phyloP scores from a whole-genome alignment of 305 asterid genomes.

The Solanum chacoense region DNA sequence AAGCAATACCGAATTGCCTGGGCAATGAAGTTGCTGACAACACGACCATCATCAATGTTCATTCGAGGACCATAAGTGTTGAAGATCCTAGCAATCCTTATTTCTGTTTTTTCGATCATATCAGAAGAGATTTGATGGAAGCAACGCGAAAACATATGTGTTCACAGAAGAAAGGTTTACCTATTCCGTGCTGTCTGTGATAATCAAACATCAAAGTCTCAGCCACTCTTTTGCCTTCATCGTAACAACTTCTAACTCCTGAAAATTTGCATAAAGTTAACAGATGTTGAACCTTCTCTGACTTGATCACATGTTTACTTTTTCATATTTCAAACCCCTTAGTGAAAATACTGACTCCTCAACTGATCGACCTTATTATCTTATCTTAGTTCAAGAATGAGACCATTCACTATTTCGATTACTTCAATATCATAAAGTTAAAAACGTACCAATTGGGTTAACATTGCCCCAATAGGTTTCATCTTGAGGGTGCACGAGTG shows the following conservation, averaged over 20 bases:
- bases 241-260: constrained; percentile 99
- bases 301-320: not conserved
- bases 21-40: constrained; percentile 97
- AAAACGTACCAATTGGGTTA: constrained; percentile 72
- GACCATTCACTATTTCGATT: not conserved
- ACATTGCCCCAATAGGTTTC: constrained; percentile 99
- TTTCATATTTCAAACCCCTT: not conserved
- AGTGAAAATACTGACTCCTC: not conserved
- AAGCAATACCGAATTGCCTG: constrained; percentile 87
- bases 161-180: constrained; percentile 17
- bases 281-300: not conserved
- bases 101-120: constrained; percentile 31
- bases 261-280: constrained; percentile 11
- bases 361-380: not conserved
- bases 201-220: constrained; percentile 99
- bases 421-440: not conserved
- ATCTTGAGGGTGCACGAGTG: constrained; percentile 90
- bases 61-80: constrained; percentile 99
- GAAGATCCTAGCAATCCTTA: constrained; percentile 93
- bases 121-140: not conserved
- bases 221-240: constrained; percentile 96
- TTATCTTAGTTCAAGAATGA: not conserved
- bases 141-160: not conserved
- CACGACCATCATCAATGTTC: constrained; percentile 98
- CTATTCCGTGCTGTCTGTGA: constrained; percentile 96